These are phyloP conservation scores for Pascua sp. DNA, from an alignment of 1,284 basidiomycete genomes.

Conservation along the genomic window DNA sequence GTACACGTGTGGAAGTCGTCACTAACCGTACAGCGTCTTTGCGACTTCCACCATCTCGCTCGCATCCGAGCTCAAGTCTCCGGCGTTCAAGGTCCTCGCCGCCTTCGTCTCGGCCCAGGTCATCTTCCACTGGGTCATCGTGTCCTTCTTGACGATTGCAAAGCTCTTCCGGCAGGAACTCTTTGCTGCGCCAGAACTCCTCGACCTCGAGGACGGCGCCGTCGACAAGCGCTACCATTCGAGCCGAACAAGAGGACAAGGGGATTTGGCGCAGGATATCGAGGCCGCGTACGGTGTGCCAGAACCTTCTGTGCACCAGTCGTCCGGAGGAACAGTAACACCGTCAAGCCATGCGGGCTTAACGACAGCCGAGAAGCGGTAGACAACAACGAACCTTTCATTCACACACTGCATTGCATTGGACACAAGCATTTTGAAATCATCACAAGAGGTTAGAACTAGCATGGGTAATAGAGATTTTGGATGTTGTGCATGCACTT, in stretches of 20 bases:
- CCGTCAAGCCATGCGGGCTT: too few species aligned
- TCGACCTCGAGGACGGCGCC: constrained; percentile 47
- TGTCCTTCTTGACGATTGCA: constrained; percentile 53
- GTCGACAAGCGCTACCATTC: not conserved
- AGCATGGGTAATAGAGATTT: too few species aligned
- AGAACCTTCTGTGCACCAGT: too few species aligned
- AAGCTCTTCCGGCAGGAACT: constrained; percentile 51
- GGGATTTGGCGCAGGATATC: constrained; percentile 2
- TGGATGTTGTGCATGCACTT: too few species aligned
- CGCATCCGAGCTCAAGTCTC: constrained; percentile 56
- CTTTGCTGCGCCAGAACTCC: constrained; percentile 55
- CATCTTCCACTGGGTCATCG: constrained; percentile 58
- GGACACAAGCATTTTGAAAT: too few species aligned
- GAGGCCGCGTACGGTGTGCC: constrained; percentile 26
- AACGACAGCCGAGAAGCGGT: too few species aligned
- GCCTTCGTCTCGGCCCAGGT: constrained; percentile 57
- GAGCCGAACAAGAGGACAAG: constrained; percentile 29
- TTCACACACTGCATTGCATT: too few species aligned
- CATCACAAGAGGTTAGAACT: too few species aligned
- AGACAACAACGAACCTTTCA: too few species aligned
- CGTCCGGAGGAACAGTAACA: too few species aligned
- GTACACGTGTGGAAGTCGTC: not conserved
- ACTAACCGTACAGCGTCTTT: constrained; percentile 51
- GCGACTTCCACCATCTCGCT: constrained; percentile 63
- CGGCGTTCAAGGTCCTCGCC: constrained; percentile 56